Percentiles rank a stretch among this genome's conserved stretches.
Evolutionary conservation across 2,329 filamentous ascomycete species (phyloP).

Genomic region (Penicillium sumatraense): DNA sequence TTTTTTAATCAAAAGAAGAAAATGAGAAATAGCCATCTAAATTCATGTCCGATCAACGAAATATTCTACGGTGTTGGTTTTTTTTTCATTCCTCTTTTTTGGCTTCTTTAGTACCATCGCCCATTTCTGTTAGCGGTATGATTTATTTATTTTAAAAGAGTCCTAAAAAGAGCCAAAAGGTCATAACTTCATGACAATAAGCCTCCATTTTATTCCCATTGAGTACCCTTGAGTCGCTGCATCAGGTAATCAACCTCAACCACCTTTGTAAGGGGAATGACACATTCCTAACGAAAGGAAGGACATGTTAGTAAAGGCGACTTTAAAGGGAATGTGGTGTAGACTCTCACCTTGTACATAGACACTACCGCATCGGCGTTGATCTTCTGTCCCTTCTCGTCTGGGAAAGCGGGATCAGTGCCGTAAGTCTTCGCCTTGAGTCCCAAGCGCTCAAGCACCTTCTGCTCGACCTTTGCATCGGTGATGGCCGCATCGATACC

Average conservation of each 20-base stretch:
- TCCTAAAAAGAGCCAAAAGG: constrained; percentile 15
- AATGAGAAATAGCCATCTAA: constrained; percentile 11
- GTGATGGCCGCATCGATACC: constrained; percentile 92
- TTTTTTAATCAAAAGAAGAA: not conserved
- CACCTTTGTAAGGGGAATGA: constrained; percentile 96
- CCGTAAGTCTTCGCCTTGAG: constrained; percentile 94
- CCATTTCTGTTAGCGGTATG: constrained; percentile 7
- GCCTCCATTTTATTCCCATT: constrained; percentile 44
- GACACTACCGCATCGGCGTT: constrained; percentile 87
- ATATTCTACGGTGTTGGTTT: constrained; percentile 13
- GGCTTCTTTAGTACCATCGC: constrained; percentile 1
- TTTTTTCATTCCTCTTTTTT: constrained; percentile 10
- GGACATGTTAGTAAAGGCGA: not conserved
- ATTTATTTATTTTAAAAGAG: constrained; percentile 14
- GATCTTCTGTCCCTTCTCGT: constrained; percentile 68
- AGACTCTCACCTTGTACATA: constrained; percentile 70
- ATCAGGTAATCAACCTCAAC: constrained; percentile 98
- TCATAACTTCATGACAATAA: constrained; percentile 22
- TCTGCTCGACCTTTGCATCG: constrained; percentile 83
- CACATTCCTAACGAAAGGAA: constrained; percentile 60
- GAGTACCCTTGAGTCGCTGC: constrained; percentile 72
- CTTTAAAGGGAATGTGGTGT: not conserved
- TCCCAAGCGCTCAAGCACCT: constrained; percentile 83
- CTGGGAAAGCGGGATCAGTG: constrained; percentile 74
- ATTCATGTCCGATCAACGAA: constrained; percentile 27